Percentiles rank a stretch among this genome's conserved stretches.
Conservation (phyloP, 257 asterid species). For the Misopates orontium region DNA sequence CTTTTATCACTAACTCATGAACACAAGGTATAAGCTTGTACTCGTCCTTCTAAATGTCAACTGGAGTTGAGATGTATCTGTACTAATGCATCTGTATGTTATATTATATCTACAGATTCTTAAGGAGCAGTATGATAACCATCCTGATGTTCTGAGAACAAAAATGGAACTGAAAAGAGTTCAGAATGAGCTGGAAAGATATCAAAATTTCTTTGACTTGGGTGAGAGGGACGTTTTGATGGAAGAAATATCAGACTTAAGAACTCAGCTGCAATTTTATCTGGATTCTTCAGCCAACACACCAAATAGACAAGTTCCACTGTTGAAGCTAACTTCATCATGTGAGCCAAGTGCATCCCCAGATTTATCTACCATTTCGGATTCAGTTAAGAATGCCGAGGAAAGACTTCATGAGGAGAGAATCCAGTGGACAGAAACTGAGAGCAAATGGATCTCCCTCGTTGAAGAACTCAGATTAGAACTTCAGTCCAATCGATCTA, state of each 20-base stretch:
- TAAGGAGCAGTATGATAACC: conserved; percentile 75
- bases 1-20: conserved; percentile 64
- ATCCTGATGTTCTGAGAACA: conserved; percentile 82
- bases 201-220: conserved; percentile 85
- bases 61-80: conserved; percentile 19
- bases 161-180: conserved; percentile 68
- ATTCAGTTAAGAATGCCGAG: conserved; percentile 53
- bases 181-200: conserved; percentile 80
- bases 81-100: conserved; percentile 27
- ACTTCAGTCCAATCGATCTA: conserved; percentile 58
- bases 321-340: conserved; percentile 61
- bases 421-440: conserved; percentile 81
- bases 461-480: conserved; percentile 78
- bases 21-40: conserved; percentile 55
- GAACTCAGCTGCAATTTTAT: conserved; percentile 76
- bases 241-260: conserved; percentile 89
- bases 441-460: conserved; percentile 83
- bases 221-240: conserved; percentile 92
- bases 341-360: conserved; percentile 60
- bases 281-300: conserved; percentile 65
- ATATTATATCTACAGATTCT: conserved; percentile 64
- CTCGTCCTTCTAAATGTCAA: conserved; percentile 14
- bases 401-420: conserved; percentile 71
- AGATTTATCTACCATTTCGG: conserved; percentile 43
- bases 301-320: conserved; percentile 53